Percentiles rank a stretch among this genome's conserved stretches.
Conservation (phyloP, 441 rosid species). For the Monsonia emarginata region DNA sequence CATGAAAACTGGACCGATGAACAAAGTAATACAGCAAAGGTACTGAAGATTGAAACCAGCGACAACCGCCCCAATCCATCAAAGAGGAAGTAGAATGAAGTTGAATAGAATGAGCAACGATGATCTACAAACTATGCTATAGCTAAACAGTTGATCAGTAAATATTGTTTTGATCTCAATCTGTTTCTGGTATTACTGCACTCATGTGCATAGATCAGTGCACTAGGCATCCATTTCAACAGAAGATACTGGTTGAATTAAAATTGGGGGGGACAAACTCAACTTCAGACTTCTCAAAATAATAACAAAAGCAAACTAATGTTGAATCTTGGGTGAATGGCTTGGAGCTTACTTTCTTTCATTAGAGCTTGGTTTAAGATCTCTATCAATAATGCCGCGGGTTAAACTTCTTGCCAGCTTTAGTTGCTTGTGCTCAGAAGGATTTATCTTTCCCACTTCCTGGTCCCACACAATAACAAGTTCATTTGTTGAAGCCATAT, state of each 20-base stretch:
- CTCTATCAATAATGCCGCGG: constrained; percentile 92
- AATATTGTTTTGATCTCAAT: no score
- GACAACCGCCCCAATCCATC: constrained; percentile 13
- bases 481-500: constrained; percentile 85
- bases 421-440: constrained; percentile 90
- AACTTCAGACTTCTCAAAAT: not conserved
- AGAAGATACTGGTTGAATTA: not conserved
- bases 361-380: constrained; percentile 74
- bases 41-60: not conserved
- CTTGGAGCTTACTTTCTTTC: constrained; percentile 70
- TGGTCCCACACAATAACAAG: constrained; percentile 91
- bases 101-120: not conserved
- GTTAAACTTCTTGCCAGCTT: constrained; percentile 95
- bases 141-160: not conserved
- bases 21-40: not conserved
- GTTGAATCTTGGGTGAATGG: constrained; percentile 5
- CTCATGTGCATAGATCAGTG: no score
- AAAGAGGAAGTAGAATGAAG: not conserved
- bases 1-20: constrained; percentile 12
- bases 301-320: not conserved
- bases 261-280: not conserved
- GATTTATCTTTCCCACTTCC: constrained; percentile 81
- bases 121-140: not conserved
- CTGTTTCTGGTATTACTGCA: no score
- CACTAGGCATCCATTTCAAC: not conserved